Conservation (phyloP, 139 green algal species). For the Nannochloris sp. region DNA sequence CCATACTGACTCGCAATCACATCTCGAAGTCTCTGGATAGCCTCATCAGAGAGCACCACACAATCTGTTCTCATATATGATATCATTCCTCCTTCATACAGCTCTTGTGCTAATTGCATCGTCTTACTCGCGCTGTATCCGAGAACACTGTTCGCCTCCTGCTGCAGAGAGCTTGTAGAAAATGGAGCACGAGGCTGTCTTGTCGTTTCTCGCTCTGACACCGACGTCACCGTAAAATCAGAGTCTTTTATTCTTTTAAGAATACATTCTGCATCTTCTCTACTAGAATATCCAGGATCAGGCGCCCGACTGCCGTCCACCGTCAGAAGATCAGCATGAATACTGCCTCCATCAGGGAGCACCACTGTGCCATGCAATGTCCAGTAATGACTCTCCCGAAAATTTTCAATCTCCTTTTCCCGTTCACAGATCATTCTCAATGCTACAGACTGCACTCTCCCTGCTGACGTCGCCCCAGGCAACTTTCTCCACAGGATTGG, state of each 20-base stretch:
- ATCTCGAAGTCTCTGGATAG: constrained; percentile 32
- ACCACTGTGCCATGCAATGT: constrained; percentile 28
- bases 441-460: constrained; percentile 79
- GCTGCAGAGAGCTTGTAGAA: constrained; percentile 84
- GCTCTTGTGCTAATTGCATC: constrained; percentile 77
- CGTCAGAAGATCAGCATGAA: not conserved
- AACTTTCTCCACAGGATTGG: constrained; percentile 90
- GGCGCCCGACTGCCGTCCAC: constrained; percentile 41
- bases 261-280: constrained; percentile 24
- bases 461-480: constrained; percentile 54
- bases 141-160: constrained; percentile 63
- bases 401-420: constrained; percentile 60
- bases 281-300: constrained; percentile 24
- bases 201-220: constrained; percentile 24
- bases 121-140: constrained; percentile 55
- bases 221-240: constrained; percentile 13
- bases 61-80: constrained; percentile 95
- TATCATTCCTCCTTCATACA: constrained; percentile 87
- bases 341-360: not conserved
- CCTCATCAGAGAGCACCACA: constrained; percentile 39
- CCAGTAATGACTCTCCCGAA: constrained; percentile 58
- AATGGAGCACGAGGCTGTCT: constrained; percentile 62
- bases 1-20: constrained; percentile 20
- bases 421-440: constrained; percentile 75
- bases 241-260: constrained; percentile 18